Evolutionary conservation across 1,284 basidiomycete species (phyloP), one percentile per base, ranked within the genome.

Genomic region (Puccinia novopanici): DNA sequence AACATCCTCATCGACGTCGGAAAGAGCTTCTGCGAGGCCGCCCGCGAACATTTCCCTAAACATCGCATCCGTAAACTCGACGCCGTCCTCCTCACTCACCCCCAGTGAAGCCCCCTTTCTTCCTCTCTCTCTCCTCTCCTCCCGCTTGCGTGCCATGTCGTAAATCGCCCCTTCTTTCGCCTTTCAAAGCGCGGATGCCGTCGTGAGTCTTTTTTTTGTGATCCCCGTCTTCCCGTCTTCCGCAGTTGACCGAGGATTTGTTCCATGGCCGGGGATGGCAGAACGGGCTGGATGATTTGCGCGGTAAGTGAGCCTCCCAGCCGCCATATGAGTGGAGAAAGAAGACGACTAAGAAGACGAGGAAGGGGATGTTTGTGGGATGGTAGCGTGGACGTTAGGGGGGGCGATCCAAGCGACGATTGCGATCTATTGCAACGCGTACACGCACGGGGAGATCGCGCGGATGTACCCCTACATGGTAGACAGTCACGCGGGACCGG

Each of bases 221-320:
- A 37, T 50, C 19, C 10, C 24, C 19, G 15, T 54, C 27, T 17
- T n/a, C 24, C 45, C 19, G 19, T 34, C 17, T 19, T n/a, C 50
- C n/a, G n/a, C n/a, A n/a, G n/a, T n/a, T n/a, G n/a, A n/a, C n/a
- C n/a, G n/a, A n/a, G n/a, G n/a, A n/a, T 15, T 40, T 34, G 13
- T 19, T 15, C 27, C 54, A 5, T 17, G 27, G 9, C 2, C 24
- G 13, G 40, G 10, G 40, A 9, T 19, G 19, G 27, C 27, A 76
- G 88, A 92, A 93, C 84, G 92, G 92, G 4, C 84, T 93, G 79
- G 92, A 93, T 86, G 92, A 93, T 84, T 87, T 93, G 50, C 87
- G 92, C 88, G 91, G 91, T 91, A 82, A 81, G 86, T 24, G 27
- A 45, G 5, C 2, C 5, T 42, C 73, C 45, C 81, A 72, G 76